These are phyloP conservation scores for Rauvolfia tetraphylla DNA, from an alignment of 257 asterid species.

Conservation along the genomic window DNA sequence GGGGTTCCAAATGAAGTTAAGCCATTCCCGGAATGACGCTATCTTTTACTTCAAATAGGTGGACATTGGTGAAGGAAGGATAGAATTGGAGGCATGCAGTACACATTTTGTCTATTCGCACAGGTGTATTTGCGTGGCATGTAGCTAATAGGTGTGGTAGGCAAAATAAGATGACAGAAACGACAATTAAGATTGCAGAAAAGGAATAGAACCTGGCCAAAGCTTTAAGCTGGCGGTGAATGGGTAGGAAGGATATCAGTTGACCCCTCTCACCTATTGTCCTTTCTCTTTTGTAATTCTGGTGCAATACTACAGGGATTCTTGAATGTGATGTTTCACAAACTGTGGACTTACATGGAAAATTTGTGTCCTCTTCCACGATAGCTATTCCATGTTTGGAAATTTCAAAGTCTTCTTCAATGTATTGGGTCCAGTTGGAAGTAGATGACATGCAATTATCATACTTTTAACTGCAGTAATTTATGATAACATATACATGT, in stretches of 20 bases:
- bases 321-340: neutral
- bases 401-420: neutral
- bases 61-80: neutral
- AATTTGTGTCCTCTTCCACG: neutral
- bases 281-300: neutral
- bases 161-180: neutral
- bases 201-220: neutral
- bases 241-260: neutral
- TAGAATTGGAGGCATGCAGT: neutral
- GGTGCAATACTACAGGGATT: neutral
- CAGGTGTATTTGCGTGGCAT: neutral
- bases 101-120: neutral
- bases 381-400: conserved; percentile 1
- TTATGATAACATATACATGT: neutral
- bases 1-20: too few relatives aligned
- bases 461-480: neutral
- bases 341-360: neutral
- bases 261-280: neutral
- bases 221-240: conserved; percentile 3
- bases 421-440: neutral
- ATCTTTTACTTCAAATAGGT: neutral
- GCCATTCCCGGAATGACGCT: neutral
- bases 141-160: neutral
- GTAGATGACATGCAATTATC: neutral
- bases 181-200: neutral